phyloP scores from a whole-genome alignment of 164 flowering plant species.

The Liquidambar formosana region DNA sequence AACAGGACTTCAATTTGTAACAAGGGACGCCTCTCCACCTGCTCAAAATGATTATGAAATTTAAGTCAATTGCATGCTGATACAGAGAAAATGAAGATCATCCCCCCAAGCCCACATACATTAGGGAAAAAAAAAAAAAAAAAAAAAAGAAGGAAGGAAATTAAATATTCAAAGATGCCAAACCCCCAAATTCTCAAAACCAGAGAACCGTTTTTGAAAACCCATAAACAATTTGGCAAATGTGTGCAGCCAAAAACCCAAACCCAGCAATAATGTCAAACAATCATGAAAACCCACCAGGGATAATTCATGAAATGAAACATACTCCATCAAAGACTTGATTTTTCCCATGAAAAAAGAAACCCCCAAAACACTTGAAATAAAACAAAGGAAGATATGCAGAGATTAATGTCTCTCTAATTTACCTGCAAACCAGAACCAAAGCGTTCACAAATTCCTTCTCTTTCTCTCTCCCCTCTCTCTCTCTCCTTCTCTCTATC shows the following conservation, averaged over 20 bases:
- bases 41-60: slow-evolving; percentile 9
- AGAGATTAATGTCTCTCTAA: slow-evolving; percentile 1
- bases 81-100: not conserved
- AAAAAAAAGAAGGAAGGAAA: not conserved
- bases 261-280: not conserved
- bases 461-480: not conserved
- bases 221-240: not conserved
- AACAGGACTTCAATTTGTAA: not conserved
- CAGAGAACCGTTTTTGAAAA: not conserved
- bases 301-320: not conserved
- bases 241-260: not conserved
- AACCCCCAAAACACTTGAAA: not conserved
- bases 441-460: not conserved
- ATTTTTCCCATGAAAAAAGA: not conserved
- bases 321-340: not conserved
- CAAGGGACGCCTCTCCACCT: not conserved
- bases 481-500: not conserved
- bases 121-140: not conserved
- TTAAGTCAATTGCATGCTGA: not conserved
- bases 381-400: not conserved
- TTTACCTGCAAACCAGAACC: slow-evolving; percentile 3
- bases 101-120: not conserved
- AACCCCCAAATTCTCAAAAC: not conserved
- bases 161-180: not conserved
- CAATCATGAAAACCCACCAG: not conserved